Evolutionary conservation across 1,139 yeast species (phyloP).

Genomic region (Sugiyamaella neomexicana): DNA sequence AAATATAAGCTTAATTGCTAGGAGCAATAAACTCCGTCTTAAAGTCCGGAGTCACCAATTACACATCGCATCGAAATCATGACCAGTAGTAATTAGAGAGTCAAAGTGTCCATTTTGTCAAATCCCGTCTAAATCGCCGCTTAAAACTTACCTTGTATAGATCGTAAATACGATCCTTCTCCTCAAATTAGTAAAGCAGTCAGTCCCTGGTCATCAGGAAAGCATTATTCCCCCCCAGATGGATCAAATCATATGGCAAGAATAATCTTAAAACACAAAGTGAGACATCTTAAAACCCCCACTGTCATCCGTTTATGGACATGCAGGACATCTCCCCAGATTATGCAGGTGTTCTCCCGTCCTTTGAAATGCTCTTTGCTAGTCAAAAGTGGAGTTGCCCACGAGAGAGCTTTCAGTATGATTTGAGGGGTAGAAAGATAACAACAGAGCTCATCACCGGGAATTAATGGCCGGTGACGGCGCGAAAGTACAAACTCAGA

Average conservation of each 20-base stretch:
- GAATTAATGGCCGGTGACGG: too few relatives aligned
- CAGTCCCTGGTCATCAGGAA: background rate
- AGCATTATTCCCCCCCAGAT: background rate
- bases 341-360: background rate
- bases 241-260: background rate
- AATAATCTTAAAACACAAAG: background rate
- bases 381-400: background rate
- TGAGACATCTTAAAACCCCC: conserved; percentile 2
- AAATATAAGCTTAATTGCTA: too few relatives aligned
- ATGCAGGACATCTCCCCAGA: conserved; percentile 4
- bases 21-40: background rate
- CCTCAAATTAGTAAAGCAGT: background rate
- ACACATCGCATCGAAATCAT: background rate
- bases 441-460: too few relatives aligned
- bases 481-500: too few relatives aligned
- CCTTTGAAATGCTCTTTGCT: background rate
- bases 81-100: background rate
- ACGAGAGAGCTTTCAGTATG: background rate
- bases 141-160: background rate
- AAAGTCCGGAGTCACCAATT: background rate
- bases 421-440: background rate
- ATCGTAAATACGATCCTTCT: background rate
- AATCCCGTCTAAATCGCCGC: conserved; percentile 7
- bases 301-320: conserved; percentile 2
- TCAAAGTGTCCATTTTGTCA: background rate